Evolutionary conservation across 352 stramenopile genomes (phyloP), one percentile per base, ranked within the genome.

Genomic region (Globisporangium recalcitrans): DNA sequence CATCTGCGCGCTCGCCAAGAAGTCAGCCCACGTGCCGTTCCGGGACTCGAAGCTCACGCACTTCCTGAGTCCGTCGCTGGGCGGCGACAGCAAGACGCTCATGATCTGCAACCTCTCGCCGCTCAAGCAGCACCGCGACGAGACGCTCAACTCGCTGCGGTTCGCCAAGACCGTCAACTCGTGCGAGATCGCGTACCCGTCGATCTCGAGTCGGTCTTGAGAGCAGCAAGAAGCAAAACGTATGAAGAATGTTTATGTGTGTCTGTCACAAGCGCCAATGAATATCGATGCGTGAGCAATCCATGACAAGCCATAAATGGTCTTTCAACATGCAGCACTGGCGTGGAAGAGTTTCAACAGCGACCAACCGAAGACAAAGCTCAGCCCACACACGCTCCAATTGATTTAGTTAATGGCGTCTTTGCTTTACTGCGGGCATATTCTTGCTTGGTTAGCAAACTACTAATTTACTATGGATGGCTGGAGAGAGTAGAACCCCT

Each of bases 31-130:
- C 51, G 75, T 96, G 21, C 88, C 88, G 9, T 97, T 93, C 66
- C 85, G 88, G n/a, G 85, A 95, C 62, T 93, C 86, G 7, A 96
- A 96, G 72, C 70, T 96, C 57, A 97, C 88, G 31, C 80, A 93
- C 58, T 82, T 97, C 27, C 52, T 97, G 29, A 90, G 90, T 60
- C 83, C 87, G 3, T 92, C 82, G 3, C 80, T 96, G 3, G 87
- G 87, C 26, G 84, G 83, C 49, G 87, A 96, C 52, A 93, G 86
- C 72, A 94, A 95, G 67, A 93, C 87, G 22, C 75, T 96, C 38
- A 96, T 97, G 88, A 97, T 97, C 55, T 95, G 85, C 67, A 96
- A 93, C 52, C 65, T 97, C 34, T 96, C 86, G 34, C 88, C 88
- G 9, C 65, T 94, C 16, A 60, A 62, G 1, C 69, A 84, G 53